phyloP scores from a whole-genome alignment of 108 stramenopile species.

The Epipyxis sp. region DNA sequence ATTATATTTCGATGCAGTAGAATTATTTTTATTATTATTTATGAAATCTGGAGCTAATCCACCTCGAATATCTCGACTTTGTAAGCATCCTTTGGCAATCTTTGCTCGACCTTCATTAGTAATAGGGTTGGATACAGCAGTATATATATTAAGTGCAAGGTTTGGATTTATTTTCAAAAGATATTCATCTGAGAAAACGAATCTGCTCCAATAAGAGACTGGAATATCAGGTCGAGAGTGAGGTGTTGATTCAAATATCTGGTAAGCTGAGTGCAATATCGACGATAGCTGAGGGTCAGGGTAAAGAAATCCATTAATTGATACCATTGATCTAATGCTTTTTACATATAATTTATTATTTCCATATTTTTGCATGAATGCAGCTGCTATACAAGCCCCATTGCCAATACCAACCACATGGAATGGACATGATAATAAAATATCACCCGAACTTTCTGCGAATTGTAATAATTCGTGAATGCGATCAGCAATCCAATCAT shows the following conservation, averaged over 20 bases:
- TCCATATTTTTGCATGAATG: slow-evolving; percentile 42
- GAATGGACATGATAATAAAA: slow-evolving; percentile 48
- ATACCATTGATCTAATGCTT: slow-evolving; percentile 45
- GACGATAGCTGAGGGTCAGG: slow-evolving; percentile 59
- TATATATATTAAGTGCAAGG: slow-evolving; percentile 59
- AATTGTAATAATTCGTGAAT: slow-evolving; percentile 55
- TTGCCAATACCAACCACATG: slow-evolving; percentile 57
- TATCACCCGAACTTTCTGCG: slow-evolving; percentile 51
- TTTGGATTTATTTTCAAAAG: slow-evolving; percentile 46
- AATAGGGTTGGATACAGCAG: slow-evolving; percentile 59
- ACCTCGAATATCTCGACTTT: slow-evolving; percentile 47
- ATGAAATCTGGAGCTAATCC: slow-evolving; percentile 6
- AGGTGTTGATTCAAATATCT: slow-evolving; percentile 55
- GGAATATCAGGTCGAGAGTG: slow-evolving; percentile 56
- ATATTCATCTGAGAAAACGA: slow-evolving; percentile 57
- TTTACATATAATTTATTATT: slow-evolving; percentile 33
- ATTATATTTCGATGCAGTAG: not conserved
- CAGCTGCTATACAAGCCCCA: slow-evolving; percentile 52
- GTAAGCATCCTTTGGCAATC: slow-evolving; percentile 43
- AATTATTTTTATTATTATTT: not conserved
- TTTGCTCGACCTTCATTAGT: slow-evolving; percentile 50
- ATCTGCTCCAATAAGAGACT: slow-evolving; percentile 53
- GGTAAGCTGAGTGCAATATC: slow-evolving; percentile 50
- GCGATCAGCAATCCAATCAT: slow-evolving; percentile 53
- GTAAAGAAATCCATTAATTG: slow-evolving; percentile 52